Percentiles rank a stretch among this genome's conserved stretches.
Conservation (phyloP, 495 filamentous ascomycete species). For the Cercophora scortea region DNA sequence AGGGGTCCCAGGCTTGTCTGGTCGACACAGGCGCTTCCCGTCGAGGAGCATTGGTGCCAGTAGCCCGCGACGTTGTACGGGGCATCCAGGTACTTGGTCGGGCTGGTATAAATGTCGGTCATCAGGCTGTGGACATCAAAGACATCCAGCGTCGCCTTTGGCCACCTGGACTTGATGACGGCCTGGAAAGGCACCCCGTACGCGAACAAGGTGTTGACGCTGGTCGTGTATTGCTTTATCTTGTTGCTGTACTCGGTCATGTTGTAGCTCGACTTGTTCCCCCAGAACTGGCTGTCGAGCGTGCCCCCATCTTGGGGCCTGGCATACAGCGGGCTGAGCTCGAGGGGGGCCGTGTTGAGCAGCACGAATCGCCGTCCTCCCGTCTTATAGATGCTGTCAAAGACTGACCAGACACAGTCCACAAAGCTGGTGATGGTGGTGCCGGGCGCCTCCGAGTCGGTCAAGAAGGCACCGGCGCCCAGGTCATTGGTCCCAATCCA, state of each 20-base stretch:
- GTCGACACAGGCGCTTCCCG: conserved; percentile 19
- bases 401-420: conserved; percentile 53
- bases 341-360: conserved; percentile 55
- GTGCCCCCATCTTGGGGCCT: conserved; percentile 41
- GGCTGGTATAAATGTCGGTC: conserved; percentile 53
- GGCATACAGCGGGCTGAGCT: conserved; percentile 55
- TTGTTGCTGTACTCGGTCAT: conserved; percentile 43
- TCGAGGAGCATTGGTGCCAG: conserved; percentile 42
- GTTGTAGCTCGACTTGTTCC: conserved; percentile 41
- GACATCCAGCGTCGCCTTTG: conserved; percentile 52
- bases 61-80: conserved; percentile 57
- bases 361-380: conserved; percentile 64
- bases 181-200: conserved; percentile 54
- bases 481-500: conserved; percentile 81
- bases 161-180: conserved; percentile 45
- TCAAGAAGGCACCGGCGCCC: conserved; percentile 53
- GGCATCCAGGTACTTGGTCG: conserved; percentile 49
- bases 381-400: conserved; percentile 52
- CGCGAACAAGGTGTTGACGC: conserved; percentile 52
- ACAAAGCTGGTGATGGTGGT: conserved; percentile 55
- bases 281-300: conserved; percentile 48
- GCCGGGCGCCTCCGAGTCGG: conserved; percentile 49
- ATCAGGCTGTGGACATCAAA: conserved; percentile 59
- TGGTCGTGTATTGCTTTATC: conserved; percentile 54
- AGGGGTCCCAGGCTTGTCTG: conserved; percentile 22